Evolutionary conservation across 2,329 filamentous ascomycete genomes (phyloP).

Genomic region (Nannizziopsis arthrosporioides): DNA sequence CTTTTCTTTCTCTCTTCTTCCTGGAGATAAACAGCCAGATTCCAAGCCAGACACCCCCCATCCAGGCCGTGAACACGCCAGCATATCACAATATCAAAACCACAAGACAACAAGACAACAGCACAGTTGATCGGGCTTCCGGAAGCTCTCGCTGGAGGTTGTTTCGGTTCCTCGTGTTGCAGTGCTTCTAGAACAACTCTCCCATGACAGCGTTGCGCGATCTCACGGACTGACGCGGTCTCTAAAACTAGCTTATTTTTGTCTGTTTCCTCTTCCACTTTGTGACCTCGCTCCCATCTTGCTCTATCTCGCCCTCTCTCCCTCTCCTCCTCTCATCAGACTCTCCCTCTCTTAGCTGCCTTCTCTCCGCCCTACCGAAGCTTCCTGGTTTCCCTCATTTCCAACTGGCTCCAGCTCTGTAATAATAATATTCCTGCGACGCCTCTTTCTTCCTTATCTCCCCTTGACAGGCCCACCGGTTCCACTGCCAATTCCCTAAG

Average conservation of each 20-base stretch:
- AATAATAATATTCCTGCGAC: not conserved
- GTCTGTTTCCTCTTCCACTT: not conserved
- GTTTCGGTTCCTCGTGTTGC: no score
- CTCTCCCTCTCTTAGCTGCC: not conserved
- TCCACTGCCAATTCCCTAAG: slow-evolving; percentile 1
- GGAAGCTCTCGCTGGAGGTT: no score
- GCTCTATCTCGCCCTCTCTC: not conserved
- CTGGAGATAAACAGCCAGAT: no score
- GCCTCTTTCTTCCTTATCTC: not conserved
- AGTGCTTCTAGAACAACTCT: no score
- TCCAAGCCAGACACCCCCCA: no score
- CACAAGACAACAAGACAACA: no score
- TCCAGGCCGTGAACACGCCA: no score
- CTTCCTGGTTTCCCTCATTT: not conserved
- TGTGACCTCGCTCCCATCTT: not conserved
- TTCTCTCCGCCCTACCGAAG: not conserved
- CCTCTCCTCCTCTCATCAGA: not conserved
- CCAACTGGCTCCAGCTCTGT: not conserved
- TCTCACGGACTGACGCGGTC: slow-evolving; percentile 1
- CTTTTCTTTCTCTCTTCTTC: no score
- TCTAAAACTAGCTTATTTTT: slow-evolving; percentile 1
- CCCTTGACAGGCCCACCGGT: slow-evolving; percentile 3
- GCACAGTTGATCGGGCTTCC: no score
- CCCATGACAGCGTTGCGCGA: not conserved
- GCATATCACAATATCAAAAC: no score